Percentiles rank a stretch among this genome's conserved stretches.
phyloP scores from a whole-genome alignment of 108 stramenopile species.

The Nannochloropsis oceanica region DNA sequence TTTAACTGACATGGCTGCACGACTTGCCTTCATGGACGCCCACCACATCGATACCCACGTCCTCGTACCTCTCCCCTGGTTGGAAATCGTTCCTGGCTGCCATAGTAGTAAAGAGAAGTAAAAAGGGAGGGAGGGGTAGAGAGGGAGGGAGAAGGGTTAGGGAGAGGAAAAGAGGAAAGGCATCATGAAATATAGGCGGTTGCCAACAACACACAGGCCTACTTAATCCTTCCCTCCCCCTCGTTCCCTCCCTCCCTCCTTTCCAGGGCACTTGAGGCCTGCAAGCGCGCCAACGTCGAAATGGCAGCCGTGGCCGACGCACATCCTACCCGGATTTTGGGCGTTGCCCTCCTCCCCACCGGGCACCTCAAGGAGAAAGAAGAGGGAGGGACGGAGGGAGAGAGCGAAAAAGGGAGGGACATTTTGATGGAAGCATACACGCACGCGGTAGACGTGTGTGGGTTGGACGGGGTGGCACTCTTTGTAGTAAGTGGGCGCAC shows the following conservation, averaged over 20 bases:
- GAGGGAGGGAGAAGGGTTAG: too few relatives aligned
- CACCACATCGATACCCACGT: slow-evolving; percentile 16
- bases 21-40: slow-evolving; percentile 10
- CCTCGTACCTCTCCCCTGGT: slow-evolving; percentile 30
- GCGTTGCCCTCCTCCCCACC: slow-evolving; percentile 23
- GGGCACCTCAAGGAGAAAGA: not conserved
- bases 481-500: not conserved
- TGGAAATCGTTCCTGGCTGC: slow-evolving; percentile 16
- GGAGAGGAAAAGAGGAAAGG: not conserved
- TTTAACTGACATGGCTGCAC: not conserved
- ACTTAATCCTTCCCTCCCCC: not conserved
- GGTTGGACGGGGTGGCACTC: not conserved
- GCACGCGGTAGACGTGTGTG: not conserved
- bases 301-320: slow-evolving; percentile 13
- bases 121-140: not conserved
- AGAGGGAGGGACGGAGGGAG: not conserved
- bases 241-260: not conserved
- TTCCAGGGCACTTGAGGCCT: slow-evolving; percentile 3
- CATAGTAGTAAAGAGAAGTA: slow-evolving; percentile 7
- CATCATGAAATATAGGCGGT: not conserved
- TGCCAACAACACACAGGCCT: not conserved
- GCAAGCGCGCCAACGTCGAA: slow-evolving; percentile 18
- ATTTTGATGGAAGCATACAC: not conserved
- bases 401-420: not conserved
- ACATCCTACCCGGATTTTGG: slow-evolving; percentile 4